Percentiles rank a stretch among this genome's conserved stretches.
These are phyloP conservation scores for Colletotrichum tabaci DNA, from an alignment of 2,329 filamentous ascomycete species.

Conservation along the genomic window DNA sequence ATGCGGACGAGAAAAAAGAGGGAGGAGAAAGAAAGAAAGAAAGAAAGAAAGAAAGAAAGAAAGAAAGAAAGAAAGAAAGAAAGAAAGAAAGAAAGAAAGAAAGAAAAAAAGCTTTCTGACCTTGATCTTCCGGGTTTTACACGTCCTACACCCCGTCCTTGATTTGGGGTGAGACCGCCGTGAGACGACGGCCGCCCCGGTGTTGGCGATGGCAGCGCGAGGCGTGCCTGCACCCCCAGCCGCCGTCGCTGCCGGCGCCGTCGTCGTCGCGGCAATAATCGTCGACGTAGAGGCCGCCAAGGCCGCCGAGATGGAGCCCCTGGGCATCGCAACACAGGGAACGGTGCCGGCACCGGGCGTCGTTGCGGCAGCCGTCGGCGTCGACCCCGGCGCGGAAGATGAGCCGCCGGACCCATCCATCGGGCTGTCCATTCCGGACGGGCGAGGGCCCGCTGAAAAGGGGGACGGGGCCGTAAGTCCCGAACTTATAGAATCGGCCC, in stretches of 20 bases:
- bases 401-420: constrained; percentile 40
- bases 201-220: constrained; percentile 8
- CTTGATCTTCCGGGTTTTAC: constrained; percentile 70
- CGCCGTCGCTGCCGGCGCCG: constrained; percentile 14
- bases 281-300: constrained; percentile 27
- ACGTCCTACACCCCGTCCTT: constrained; percentile 66
- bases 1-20: not conserved
- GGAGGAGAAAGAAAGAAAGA: not conserved
- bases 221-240: constrained; percentile 5
- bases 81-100: not conserved
- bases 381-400: constrained; percentile 38
- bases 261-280: constrained; percentile 2
- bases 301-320: constrained; percentile 1
- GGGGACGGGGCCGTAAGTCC: not conserved
- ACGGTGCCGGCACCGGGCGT: constrained; percentile 20
- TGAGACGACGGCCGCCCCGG: constrained; percentile 33
- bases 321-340: constrained; percentile 1
- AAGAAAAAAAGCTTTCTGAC: constrained; percentile 18
- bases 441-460: constrained; percentile 2
- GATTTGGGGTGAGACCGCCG: constrained; percentile 72
- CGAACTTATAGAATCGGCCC: not conserved
- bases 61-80: not conserved
- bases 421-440: constrained; percentile 36
- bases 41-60: not conserved
- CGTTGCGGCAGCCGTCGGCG: constrained; percentile 35